Evolutionary conservation across 345 rosid species (phyloP).

Genomic region (Gossypium anomalum): DNA sequence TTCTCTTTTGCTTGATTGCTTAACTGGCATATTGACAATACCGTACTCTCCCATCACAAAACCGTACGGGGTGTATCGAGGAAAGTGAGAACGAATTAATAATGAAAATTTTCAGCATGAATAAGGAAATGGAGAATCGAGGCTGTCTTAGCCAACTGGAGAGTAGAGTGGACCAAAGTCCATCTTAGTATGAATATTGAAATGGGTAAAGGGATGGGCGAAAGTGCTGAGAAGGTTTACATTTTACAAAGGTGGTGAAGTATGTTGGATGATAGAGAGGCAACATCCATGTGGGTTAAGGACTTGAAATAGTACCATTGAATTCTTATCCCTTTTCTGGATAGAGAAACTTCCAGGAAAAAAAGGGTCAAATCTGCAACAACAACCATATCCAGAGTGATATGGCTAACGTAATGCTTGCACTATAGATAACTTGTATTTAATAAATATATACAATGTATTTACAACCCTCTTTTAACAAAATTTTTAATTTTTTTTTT

Average conservation of each 20-base stretch:
- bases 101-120: background rate
- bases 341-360: slow-evolving; percentile 40
- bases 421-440: background rate
- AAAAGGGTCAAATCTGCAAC: slow-evolving; percentile 14
- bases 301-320: background rate
- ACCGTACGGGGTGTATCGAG: slow-evolving; percentile 17
- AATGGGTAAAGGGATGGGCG: slow-evolving; percentile 20
- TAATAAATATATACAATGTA: background rate
- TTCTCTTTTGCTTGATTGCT: slow-evolving; percentile 5
- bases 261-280: slow-evolving; percentile 1
- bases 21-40: slow-evolving; percentile 6
- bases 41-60: slow-evolving; percentile 16
- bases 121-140: background rate
- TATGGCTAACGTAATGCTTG: slow-evolving; percentile 22
- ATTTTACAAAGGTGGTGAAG: background rate
- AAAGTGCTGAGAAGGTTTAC: slow-evolving; percentile 22
- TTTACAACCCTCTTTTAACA: background rate
- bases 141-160: slow-evolving; percentile 11
- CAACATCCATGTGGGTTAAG: slow-evolving; percentile 1
- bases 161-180: background rate
- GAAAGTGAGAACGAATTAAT: slow-evolving; percentile 10
- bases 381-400: slow-evolving; percentile 27
- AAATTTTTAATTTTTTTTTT: background rate
- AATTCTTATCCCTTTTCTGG: too few relatives aligned
- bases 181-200: background rate